Evolutionary conservation across 176 grass and related monocot species (phyloP).

Genomic region (Cenchrus fungigraminus): DNA sequence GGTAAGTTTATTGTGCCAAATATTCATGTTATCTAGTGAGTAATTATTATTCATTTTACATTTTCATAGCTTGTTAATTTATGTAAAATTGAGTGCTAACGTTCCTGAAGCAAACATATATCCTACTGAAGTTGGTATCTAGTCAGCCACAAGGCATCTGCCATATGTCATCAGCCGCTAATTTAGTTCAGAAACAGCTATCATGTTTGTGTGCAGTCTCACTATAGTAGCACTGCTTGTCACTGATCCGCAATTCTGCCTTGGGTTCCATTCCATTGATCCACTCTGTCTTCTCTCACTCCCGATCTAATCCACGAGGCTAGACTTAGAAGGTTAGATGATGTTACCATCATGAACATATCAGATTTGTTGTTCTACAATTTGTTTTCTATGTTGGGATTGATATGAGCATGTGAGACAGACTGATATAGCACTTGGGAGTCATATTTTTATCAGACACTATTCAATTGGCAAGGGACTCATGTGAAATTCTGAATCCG

Average conservation of each 20-base stretch:
- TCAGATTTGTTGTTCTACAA: background rate
- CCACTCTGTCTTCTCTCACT: background rate
- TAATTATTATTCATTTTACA: slow-evolving; percentile 3
- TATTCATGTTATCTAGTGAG: background rate
- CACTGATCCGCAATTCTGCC: background rate
- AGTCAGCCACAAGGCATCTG: background rate
- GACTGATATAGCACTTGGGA: slow-evolving; percentile 7
- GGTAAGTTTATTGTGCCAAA: slow-evolving; percentile 48
- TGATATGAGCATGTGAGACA: slow-evolving; percentile 1
- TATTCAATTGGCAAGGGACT: background rate
- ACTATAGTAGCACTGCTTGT: background rate
- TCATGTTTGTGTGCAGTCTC: too few relatives aligned
- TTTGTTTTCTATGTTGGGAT: background rate
- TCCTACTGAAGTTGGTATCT: background rate
- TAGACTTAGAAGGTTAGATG: background rate
- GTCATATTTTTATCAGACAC: background rate
- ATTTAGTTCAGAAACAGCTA: background rate
- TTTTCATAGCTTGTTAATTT: slow-evolving; percentile 15
- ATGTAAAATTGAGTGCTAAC: background rate
- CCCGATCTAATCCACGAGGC: background rate
- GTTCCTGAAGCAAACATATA: slow-evolving; percentile 2
- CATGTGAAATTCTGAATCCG: background rate
- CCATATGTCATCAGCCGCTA: background rate
- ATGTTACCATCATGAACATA: background rate
- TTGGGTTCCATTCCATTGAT: background rate